Evolutionary conservation across 495 filamentous ascomycete genomes (phyloP), one percentile per base, ranked within the genome.

Genomic region (Tuber aestivum): DNA sequence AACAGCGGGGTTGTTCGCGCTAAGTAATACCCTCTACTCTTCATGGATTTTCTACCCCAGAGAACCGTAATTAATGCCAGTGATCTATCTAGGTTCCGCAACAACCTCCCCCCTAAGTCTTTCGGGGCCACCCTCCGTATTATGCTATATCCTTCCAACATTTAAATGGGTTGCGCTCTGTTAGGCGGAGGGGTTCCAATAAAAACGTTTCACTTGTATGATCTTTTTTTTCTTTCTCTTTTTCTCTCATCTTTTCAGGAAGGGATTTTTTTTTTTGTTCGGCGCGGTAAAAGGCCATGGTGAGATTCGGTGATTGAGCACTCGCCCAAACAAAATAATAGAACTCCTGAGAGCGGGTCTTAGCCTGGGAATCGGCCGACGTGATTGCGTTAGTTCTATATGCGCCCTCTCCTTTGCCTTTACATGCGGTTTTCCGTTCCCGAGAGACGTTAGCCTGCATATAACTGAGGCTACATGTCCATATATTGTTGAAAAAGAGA

Each of bases 1-100:
- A 98, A 97, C 90, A 95, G 92, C 79, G 95, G 95, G 83, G 92
- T 97, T 83, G 95, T 99, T 82, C 90, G 95, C 84, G 94, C 95
- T 84, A 93, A 96, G 82, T 83, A 81, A 65, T 50, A 10, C 40
- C 45, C 68, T 44, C 40, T 27, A 40, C 70, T 42, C 9, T 23
- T 41, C n/a, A 48, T 0, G 9, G 35, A 23, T 56, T 61, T 23
- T 10, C n/a, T 70, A 38, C 56, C 56, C 32, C 3, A 4, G n/a
- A n/a, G 50, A 16, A 32, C 27, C 4, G 27, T 32, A 65, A 65
- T 7, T 32, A 32, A 65, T 65, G 56, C 56, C n/a, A 12, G 14
- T 65, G n/a, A 32, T 23, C 21, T 72, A 27, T 38, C 41, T 18
- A 83, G 81, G 87, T 99, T 99, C 90, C 89, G 91, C 85, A 87